Conservation (phyloP, 345 rosid genomes). For the Noccaea caerulescens region DNA sequence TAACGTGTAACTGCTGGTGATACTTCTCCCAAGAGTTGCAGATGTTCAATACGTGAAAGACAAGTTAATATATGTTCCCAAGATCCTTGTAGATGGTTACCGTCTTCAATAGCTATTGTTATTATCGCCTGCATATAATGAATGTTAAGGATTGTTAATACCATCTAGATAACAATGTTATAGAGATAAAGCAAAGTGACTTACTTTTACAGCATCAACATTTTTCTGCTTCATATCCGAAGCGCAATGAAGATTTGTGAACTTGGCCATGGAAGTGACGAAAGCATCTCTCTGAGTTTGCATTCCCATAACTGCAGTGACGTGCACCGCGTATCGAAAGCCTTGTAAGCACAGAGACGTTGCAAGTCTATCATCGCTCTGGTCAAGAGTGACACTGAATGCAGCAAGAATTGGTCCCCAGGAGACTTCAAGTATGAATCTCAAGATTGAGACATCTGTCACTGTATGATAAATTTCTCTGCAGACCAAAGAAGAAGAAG, state of each 20-base stretch:
- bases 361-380: constrained; percentile 91
- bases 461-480: constrained; percentile 80
- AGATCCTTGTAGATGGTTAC: constrained; percentile 90
- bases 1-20: constrained; percentile 74
- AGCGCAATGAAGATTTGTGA: constrained; percentile 95
- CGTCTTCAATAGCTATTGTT: constrained; percentile 93
- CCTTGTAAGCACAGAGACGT: constrained; percentile 90
- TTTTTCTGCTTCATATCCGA: constrained; percentile 98
- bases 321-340: constrained; percentile 81
- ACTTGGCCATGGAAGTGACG: constrained; percentile 94
- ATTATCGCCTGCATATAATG: constrained; percentile 73
- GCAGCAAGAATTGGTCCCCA: constrained; percentile 99
- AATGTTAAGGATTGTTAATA: constrained; percentile 1
- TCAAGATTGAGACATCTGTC: constrained; percentile 78
- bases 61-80: constrained; percentile 97
- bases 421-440: constrained; percentile 94
- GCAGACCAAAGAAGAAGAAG: constrained; percentile 29
- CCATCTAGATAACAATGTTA: not conserved
- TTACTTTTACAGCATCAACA: constrained; percentile 95
- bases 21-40: constrained; percentile 93
- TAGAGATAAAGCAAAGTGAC: constrained; percentile 26
- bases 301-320: constrained; percentile 94
- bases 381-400: constrained; percentile 91
- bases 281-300: constrained; percentile 99
- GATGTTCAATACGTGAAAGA: constrained; percentile 95